Conservation (phyloP, 345 rosid genomes). For the Rhizophora apiculata region DNA sequence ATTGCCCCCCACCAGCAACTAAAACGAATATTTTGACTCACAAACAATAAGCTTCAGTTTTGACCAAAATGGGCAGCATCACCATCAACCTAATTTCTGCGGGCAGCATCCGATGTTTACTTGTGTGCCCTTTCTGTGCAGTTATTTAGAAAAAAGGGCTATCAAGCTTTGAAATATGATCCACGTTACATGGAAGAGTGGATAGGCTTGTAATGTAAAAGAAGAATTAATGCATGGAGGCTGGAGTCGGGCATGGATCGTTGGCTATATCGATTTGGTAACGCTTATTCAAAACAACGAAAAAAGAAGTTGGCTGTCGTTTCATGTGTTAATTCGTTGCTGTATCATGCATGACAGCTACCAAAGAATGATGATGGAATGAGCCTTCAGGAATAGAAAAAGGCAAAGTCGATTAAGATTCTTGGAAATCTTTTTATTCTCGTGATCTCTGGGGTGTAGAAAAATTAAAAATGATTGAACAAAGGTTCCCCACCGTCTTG, state of each 20-base stretch:
- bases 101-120: not conserved
- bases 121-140: not conserved
- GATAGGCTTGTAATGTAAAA: not conserved
- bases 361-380: conserved; percentile 2
- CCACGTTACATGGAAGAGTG: not conserved
- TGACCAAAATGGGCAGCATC: conserved; percentile 6
- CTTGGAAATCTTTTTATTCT: not conserved
- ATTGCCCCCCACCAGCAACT: too few species aligned
- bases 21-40: not conserved
- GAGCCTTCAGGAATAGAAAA: not conserved
- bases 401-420: too few species aligned
- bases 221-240: too few species aligned
- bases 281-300: too few species aligned
- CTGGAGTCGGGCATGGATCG: too few species aligned
- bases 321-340: not conserved
- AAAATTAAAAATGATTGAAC: conserved; percentile 27
- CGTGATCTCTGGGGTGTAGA: conserved; percentile 18
- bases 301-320: not conserved
- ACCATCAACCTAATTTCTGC: conserved; percentile 4
- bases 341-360: not conserved
- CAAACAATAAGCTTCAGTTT: not conserved
- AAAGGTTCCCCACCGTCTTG: conserved; percentile 34
- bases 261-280: too few species aligned
- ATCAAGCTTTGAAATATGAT: not conserved
- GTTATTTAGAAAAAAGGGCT: too few species aligned